Evolutionary conservation across 768 basidiomycete genomes (phyloP).

Genomic region (Hemileccinum impolitum): DNA sequence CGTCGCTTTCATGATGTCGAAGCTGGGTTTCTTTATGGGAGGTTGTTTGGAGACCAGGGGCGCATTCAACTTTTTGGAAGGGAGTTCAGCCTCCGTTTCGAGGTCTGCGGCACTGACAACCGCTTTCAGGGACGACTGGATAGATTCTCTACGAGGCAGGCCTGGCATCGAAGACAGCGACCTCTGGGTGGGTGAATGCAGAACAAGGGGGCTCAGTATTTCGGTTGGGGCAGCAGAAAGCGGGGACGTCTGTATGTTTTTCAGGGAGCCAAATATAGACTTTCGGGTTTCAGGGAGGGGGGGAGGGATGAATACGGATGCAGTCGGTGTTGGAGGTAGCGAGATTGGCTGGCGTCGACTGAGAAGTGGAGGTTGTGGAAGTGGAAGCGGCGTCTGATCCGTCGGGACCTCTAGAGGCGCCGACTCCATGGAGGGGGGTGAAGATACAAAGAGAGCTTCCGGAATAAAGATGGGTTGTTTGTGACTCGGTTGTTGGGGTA

Average conservation of each 20-base stretch:
- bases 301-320: conserved; percentile 16
- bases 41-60: conserved; percentile 1
- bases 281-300: conserved; percentile 13
- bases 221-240: conserved; percentile 25
- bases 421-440: conserved; percentile 12
- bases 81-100: conserved; percentile 4
- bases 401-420: conserved; percentile 2
- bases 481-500: conserved; percentile 1
- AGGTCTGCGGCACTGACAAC: conserved; percentile 11
- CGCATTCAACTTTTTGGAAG: conserved; percentile 8
- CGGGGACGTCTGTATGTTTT: conserved; percentile 24
- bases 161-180: conserved; percentile 13
- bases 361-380: conserved; percentile 27
- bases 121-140: conserved; percentile 23
- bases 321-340: conserved; percentile 32
- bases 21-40: conserved; percentile 11
- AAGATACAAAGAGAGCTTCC: conserved; percentile 12
- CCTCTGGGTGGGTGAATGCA: conserved; percentile 25
- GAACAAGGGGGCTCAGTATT: conserved; percentile 29
- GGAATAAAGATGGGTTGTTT: not conserved
- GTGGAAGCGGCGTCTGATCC: conserved; percentile 12
- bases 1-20: conserved; percentile 35
- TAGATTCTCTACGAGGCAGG: conserved; percentile 23
- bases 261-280: conserved; percentile 19
- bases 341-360: conserved; percentile 31